Conservation (phyloP, 176 grass and related monocot genomes). For the Themeda triandra region DNA sequence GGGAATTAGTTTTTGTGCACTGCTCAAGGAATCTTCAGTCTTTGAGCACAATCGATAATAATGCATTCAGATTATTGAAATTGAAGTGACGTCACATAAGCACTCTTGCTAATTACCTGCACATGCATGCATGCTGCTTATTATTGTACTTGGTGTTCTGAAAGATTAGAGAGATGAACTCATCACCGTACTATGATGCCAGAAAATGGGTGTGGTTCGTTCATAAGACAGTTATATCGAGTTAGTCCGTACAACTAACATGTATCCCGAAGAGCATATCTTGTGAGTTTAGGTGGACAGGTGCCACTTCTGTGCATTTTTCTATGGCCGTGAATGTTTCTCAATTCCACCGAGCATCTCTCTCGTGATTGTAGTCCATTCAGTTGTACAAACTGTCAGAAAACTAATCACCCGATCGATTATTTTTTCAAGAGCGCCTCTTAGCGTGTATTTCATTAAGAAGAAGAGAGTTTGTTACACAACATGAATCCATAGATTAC, state of each 20-base stretch:
- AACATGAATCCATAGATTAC: no score
- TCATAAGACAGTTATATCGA: neutral
- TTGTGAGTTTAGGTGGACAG: no score
- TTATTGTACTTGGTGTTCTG: neutral
- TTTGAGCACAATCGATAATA: neutral
- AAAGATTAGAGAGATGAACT: neutral
- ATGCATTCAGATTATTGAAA: neutral
- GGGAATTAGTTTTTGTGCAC: neutral
- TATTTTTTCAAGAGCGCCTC: no score
- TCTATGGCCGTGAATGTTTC: no score
- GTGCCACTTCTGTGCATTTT: no score
- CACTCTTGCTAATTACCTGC: neutral
- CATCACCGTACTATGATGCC: neutral
- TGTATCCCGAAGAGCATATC: no score
- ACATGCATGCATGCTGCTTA: neutral
- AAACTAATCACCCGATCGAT: no score
- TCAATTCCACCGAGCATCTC: no score
- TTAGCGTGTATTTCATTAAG: no score
- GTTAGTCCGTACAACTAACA: neutral
- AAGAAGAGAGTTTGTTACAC: no score
- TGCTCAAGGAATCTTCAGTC: neutral
- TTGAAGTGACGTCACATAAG: neutral
- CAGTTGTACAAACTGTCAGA: no score
- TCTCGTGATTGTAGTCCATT: no score
- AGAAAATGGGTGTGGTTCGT: neutral